Base-by-base conservation (phyloP, 257 asterid genomes). In the Thymus quinquecostatus region DNA sequence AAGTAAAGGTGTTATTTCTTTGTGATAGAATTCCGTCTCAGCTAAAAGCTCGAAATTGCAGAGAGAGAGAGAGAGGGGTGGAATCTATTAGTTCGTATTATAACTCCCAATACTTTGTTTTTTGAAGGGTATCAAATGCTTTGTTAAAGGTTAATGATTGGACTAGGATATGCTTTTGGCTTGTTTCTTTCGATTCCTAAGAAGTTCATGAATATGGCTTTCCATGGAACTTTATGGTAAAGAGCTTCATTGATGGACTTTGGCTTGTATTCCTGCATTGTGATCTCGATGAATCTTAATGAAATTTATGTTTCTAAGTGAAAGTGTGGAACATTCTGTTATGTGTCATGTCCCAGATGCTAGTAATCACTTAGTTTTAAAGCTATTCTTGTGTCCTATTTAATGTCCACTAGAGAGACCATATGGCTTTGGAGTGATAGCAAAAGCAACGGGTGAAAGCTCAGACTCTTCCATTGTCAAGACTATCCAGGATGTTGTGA, bases 401-500 rank as follows among this genome's bases (percentile, higher is more conserved):
- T 66, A 28, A 60, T 82, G 60, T 53, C 63, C 60, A 51, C 51
- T 77, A 90, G 97, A 58, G 74, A 82, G 84, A 60, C 82, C 56
- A 66, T 71, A 66, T 69, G 85, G 82, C 59, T 32, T 68, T 63
- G 53, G 79, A n/a, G 69, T 88, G 64, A 58, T 78, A 14, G 80
- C 87, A 49, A 92, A 88, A 84, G 97, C 98, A 45, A 78, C 92
- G 0, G 80, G 86, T 14, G 92, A 84, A 66, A 77, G 85, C 77
- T 79, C 90, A 14, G 97, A 87, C 66, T 44, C 91, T 67, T 91
- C 97, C 54, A 82, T 86, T 30, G 77, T 84, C 67, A 81, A 92
- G 75, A 85, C 89, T 59, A 77, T 90, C 43, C 91, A 83, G 78
- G 77, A 78, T 84, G 62, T 82, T 73, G 98, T 92, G 85, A 88